Evolutionary conservation across 106 monocot genomes (phyloP).

Genomic region (Dendrobium officinale): DNA sequence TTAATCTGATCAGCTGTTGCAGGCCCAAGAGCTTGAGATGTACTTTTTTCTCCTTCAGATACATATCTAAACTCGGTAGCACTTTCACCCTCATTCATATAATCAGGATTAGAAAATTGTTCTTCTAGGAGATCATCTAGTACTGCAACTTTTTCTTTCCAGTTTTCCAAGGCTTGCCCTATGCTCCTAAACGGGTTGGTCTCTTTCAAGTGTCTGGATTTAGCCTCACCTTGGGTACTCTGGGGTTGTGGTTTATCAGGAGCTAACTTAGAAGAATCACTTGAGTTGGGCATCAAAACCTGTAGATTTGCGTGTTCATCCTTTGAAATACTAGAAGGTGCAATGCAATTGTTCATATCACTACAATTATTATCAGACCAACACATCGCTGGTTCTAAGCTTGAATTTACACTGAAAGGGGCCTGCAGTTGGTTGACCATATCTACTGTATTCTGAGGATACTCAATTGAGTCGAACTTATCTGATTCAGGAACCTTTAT

Average conservation of each 20-base stretch:
- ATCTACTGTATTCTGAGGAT: conserved; percentile 15
- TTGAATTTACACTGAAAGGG: conserved; percentile 11
- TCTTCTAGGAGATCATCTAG: conserved; percentile 49
- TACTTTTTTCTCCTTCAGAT: conserved; percentile 53
- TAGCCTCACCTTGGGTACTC: conserved; percentile 11
- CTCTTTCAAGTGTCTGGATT: conserved; percentile 21
- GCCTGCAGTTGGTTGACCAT: conserved; percentile 13
- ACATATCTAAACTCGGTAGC: conserved; percentile 68
- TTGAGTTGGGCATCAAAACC: conserved; percentile 32
- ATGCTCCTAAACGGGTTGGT: conserved; percentile 83
- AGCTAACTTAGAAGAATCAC: conserved; percentile 32
- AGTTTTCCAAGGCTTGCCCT: conserved; percentile 71
- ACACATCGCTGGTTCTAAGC: conserved; percentile 17
- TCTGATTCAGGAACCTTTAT: conserved; percentile 15
- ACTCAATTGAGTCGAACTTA: conserved; percentile 18
- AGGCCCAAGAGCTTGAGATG: conserved; percentile 71
- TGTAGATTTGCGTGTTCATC: conserved; percentile 34
- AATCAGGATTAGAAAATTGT: conserved; percentile 21
- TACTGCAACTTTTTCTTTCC: conserved; percentile 82
- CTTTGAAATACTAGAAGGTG: conserved; percentile 30
- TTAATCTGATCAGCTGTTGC: conserved; percentile 67
- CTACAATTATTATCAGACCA: conserved; percentile 31
- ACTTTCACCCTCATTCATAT: conserved; percentile 30
- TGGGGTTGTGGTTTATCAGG: conserved; percentile 28
- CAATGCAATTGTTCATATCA: conserved; percentile 27